A percentile compares a stretch with the other conserved stretches of the same genome.
Evolutionary conservation across 208 protist species (phyloP).

Genomic region (Tetramitus jugosus): DNA sequence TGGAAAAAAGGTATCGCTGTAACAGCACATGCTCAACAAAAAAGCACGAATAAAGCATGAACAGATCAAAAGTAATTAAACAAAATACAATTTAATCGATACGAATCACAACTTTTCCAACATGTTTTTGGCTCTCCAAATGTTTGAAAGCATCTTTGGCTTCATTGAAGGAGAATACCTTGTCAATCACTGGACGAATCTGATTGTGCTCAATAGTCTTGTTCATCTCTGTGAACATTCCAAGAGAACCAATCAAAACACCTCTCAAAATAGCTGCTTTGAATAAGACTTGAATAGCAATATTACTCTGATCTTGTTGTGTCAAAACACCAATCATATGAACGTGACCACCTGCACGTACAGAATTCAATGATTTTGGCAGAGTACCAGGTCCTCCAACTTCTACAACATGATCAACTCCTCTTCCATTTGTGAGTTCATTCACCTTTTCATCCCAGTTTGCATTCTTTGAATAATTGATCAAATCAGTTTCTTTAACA

Average conservation of each 20-base stretch:
- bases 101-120: no score
- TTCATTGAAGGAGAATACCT: constrained; percentile 26
- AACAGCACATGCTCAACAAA: no score
- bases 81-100: no score
- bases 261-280: constrained; percentile 20
- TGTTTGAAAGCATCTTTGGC: no score
- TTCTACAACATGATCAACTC: constrained; percentile 31
- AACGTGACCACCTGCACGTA: constrained; percentile 1
- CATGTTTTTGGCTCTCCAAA: no score
- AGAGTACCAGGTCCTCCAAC: constrained; percentile 26
- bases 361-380: constrained; percentile 1
- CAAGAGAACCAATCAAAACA: constrained; percentile 23
- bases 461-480: no score
- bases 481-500: no score
- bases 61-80: no score
- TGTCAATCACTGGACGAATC: constrained; percentile 32
- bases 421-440: no score
- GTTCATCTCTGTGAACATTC: constrained; percentile 24
- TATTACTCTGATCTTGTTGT: neutral
- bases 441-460: no score
- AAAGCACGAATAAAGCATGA: no score
- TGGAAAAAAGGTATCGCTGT: no score
- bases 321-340: constrained; percentile 27
- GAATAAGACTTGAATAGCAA: constrained; percentile 10
- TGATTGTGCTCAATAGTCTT: constrained; percentile 18